phyloP scores from a whole-genome alignment of 495 filamentous ascomycete species.

The Penicillium flavigenum region DNA sequence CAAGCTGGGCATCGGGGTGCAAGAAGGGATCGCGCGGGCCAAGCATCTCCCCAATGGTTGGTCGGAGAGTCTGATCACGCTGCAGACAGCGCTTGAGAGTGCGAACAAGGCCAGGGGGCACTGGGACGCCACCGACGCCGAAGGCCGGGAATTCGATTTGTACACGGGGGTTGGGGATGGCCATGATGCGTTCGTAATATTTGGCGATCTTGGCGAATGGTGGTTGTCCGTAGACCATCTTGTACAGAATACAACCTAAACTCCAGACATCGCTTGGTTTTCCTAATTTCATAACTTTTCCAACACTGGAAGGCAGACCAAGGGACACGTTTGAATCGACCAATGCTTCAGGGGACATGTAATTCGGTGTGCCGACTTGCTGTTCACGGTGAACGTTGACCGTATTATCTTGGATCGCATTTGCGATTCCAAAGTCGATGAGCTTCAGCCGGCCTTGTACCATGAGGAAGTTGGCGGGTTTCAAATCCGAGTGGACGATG shows the following conservation, averaged over 20 bases:
- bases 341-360: slow-evolving; percentile 95
- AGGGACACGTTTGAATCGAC: slow-evolving; percentile 77
- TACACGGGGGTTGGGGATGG: slow-evolving; percentile 86
- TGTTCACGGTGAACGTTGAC: slow-evolving; percentile 96
- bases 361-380: slow-evolving; percentile 94
- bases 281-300: slow-evolving; percentile 89
- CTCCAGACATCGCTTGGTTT: slow-evolving; percentile 97
- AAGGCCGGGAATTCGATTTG: slow-evolving; percentile 75
- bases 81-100: slow-evolving; percentile 79
- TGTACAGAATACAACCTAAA: slow-evolving; percentile 92
- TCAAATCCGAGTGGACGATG: slow-evolving; percentile 94
- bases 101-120: slow-evolving; percentile 67
- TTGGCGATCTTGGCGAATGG: slow-evolving; percentile 91
- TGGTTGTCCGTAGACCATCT: slow-evolving; percentile 92
- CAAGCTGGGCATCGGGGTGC: slow-evolving; percentile 65
- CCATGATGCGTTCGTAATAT: slow-evolving; percentile 69
- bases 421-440: slow-evolving; percentile 96
- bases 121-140: slow-evolving; percentile 68
- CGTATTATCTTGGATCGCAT: slow-evolving; percentile 93
- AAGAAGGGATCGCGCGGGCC: slow-evolving; percentile 72
- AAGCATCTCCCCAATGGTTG: slow-evolving; percentile 75
- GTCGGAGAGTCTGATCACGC: slow-evolving; percentile 72
- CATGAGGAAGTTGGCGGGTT: slow-evolving; percentile 93
- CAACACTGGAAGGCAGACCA: slow-evolving; percentile 55
- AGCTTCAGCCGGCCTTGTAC: slow-evolving; percentile 80